Percentiles rank a stretch among this genome's conserved stretches.
Conservation (phyloP, 192 early-diverging fungal genomes). For the Linnemannia elongata region DNA sequence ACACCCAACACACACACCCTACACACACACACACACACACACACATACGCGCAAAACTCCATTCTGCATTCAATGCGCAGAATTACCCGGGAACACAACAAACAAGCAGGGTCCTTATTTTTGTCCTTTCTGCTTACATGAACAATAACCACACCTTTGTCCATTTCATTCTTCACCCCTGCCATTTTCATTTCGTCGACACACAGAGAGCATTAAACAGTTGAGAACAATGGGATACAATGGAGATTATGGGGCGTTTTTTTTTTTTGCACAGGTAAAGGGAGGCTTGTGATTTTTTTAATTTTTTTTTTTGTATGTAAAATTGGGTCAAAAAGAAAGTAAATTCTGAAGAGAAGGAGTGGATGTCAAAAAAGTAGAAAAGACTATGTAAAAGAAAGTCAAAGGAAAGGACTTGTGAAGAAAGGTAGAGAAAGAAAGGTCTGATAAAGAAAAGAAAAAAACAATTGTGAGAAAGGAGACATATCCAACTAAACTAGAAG, state of each 20-base stretch:
- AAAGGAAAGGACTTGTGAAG: not conserved
- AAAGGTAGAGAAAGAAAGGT: conserved; percentile 2
- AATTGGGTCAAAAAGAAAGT: not conserved
- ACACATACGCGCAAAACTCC: not conserved
- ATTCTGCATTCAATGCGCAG: too few relatives aligned
- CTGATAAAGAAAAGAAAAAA: not conserved
- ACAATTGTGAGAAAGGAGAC: conserved; percentile 11
- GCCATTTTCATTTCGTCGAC: not conserved
- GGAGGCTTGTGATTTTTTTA: not conserved
- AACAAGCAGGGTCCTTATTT: not conserved
- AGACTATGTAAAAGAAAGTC: not conserved
- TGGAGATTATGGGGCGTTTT: not conserved
- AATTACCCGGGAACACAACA: too few relatives aligned
- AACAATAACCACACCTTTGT: not conserved
- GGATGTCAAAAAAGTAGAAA: not conserved
- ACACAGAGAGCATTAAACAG: not conserved
- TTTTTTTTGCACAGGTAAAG: not conserved
- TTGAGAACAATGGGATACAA: not conserved
- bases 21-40: not conserved
- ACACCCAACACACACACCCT: too few relatives aligned
- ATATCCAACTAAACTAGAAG: not conserved
- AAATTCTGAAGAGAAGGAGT: not conserved
- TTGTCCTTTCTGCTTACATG: not conserved
- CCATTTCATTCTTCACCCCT: not conserved
- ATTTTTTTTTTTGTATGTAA: not conserved